Conservation (phyloP, 208 protist genomes). For the Leptomonas pyrrhocoris region DNA sequence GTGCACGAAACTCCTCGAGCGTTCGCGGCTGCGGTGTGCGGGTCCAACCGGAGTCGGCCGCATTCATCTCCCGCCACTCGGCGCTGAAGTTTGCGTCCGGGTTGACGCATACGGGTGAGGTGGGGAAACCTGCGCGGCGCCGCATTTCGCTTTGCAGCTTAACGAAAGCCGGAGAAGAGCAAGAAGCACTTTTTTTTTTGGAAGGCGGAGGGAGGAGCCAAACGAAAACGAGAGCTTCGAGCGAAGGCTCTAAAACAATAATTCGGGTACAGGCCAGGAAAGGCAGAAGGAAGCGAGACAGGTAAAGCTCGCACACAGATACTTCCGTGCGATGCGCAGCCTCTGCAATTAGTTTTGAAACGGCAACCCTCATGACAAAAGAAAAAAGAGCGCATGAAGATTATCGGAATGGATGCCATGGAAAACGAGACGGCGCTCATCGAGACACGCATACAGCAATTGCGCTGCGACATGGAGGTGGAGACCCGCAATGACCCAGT, state of each 20-base stretch:
- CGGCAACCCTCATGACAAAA: too few relatives aligned
- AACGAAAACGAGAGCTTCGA: background rate
- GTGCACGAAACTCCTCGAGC: slow-evolving; percentile 32
- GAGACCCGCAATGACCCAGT: too few relatives aligned
- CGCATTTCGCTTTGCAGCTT: background rate
- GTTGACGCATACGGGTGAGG: slow-evolving; percentile 1
- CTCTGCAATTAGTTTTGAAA: too few relatives aligned
- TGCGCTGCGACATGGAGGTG: too few relatives aligned
- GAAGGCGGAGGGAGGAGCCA: background rate
- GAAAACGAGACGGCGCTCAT: too few relatives aligned
- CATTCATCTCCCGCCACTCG: slow-evolving; percentile 28
- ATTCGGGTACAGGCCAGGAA: background rate
- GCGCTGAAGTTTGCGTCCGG: slow-evolving; percentile 18
- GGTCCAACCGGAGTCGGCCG: background rate
- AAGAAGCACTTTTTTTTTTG: too few relatives aligned
- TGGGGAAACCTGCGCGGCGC: background rate
- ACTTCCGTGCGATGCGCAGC: too few relatives aligned
- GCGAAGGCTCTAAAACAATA: background rate
- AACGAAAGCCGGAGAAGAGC: background rate
- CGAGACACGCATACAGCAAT: too few relatives aligned
- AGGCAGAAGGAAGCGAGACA: background rate
- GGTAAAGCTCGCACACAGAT: background rate
- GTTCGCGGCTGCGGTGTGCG: slow-evolving; percentile 13
- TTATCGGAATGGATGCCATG: too few relatives aligned
- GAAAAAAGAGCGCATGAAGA: too few relatives aligned